Conservation (phyloP, 805 yeast species). For the Sporopachydermia lactativora region DNA sequence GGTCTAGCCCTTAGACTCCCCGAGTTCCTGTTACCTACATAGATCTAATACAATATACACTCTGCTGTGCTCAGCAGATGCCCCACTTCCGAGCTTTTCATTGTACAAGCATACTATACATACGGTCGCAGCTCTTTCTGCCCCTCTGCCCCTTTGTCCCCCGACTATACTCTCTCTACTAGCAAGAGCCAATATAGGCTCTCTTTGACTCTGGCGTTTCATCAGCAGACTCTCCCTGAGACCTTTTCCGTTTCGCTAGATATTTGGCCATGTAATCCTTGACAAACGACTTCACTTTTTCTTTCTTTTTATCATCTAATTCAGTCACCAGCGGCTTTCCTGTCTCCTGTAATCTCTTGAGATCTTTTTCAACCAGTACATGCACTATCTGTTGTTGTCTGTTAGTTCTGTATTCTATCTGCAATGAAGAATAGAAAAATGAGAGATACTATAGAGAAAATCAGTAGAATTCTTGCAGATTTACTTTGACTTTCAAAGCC, state of each 20-base stretch:
- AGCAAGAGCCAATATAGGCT: constrained; percentile 13
- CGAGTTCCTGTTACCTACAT: too few relatives aligned
- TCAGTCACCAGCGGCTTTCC: constrained; percentile 33
- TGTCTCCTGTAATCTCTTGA: constrained; percentile 28
- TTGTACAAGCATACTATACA: too few relatives aligned
- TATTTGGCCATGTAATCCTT: constrained; percentile 55
- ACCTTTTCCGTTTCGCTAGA: constrained; percentile 31
- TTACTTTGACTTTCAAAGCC: too few relatives aligned
- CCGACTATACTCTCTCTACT: constrained; percentile 19
- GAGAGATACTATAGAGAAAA: too few relatives aligned
- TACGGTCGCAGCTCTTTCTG: background rate
- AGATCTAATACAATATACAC: too few relatives aligned
- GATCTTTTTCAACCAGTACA: constrained; percentile 53
- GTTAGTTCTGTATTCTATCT: too few relatives aligned
- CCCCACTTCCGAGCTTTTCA: too few relatives aligned
- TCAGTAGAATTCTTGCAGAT: too few relatives aligned
- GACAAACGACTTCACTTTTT: constrained; percentile 55
- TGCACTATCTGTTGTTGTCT: constrained; percentile 41
- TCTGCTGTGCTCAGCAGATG: too few relatives aligned
- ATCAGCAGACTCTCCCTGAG: constrained; percentile 18
- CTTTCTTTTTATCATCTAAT: constrained; percentile 47
- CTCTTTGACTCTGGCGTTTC: background rate
- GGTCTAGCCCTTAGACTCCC: too few relatives aligned
- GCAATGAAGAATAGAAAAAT: too few relatives aligned
- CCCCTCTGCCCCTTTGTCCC: constrained; percentile 12